phyloP scores from a whole-genome alignment of 2,329 filamentous ascomycete genomes.

The Penicillium sp. region DNA sequence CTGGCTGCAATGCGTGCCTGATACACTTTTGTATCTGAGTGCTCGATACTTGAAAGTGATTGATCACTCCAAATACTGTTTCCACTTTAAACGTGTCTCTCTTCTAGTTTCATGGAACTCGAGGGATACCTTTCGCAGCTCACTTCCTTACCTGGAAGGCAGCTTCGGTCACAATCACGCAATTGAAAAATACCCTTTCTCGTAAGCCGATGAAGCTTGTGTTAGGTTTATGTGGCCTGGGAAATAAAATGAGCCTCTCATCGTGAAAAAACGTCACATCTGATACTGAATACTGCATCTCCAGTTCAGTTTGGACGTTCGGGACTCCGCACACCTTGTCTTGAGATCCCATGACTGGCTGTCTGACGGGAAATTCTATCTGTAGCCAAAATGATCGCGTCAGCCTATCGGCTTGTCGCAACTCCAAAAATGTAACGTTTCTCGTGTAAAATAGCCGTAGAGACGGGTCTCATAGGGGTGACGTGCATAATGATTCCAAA shows the following conservation, averaged over 20 bases:
- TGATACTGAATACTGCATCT: background rate
- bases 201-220: constrained; percentile 50
- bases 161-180: constrained; percentile 39
- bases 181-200: constrained; percentile 38
- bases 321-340: too few species aligned
- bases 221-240: constrained; percentile 59
- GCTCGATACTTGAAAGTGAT: constrained; percentile 55
- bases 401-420: background rate
- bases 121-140: constrained; percentile 42
- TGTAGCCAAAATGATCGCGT: background rate
- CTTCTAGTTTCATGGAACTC: constrained; percentile 60
- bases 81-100: constrained; percentile 58
- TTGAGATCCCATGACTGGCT: background rate
- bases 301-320: background rate
- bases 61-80: constrained; percentile 64
- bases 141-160: constrained; percentile 44
- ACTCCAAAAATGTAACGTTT: background rate
- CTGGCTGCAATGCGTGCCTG: constrained; percentile 25
- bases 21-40: constrained; percentile 54
- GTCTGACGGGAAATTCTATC: background rate
- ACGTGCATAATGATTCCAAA: background rate
- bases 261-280: background rate
- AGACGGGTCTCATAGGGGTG: background rate
- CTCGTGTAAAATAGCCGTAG: background rate
- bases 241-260: constrained; percentile 47